Evolutionary conservation across 257 asterid genomes (phyloP), one percentile per base, ranked within the genome.

Genomic region (Scutellaria galericulata): DNA sequence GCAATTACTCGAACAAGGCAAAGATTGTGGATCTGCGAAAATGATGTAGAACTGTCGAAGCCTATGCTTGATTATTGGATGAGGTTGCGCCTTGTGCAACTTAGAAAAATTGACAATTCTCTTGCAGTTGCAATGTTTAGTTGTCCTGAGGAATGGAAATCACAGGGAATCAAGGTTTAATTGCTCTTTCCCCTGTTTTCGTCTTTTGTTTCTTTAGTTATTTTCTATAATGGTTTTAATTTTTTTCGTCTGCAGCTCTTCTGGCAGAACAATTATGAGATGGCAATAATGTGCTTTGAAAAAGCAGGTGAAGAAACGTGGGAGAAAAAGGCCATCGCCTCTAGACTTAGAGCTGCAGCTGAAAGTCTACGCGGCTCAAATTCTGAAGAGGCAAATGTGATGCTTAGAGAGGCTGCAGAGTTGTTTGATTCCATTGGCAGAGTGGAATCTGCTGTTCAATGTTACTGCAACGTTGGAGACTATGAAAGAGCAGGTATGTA

Each of bases 1-100:
- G 88, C 93, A 3, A 83, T 87, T 15, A 89, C 96, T 15, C 78
- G 96, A 52, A 89, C 96, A 7, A 81, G 85, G 65, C 93, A 89
- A 69, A 75, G 88, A 58, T 66, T 89, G 47, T 89, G 96, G 96
- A 85, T 89, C 12, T 85, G 83, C 52, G 96, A 89, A 45, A 80
- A 73, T 64, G 45, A 42, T 6, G 81, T 82, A 20, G 92, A 86
- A 64, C 7, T 72, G 31, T 84, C 86, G 5, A 79, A 63, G 77
- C 95, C 95, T 24, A 90, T 90, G 84, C 84, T 77, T 50, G 90
- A 88, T 27, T 88, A 84, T 44, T 88, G 95, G 96, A 86, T 52
- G 58, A 82, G 75, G 61, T 40, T 83, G 80, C 61, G 81, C 22
- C 86, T 86, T 9, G 88, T 90, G 45, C 86, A 86, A 79, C 80